These are phyloP conservation scores for Populus hybrid DNA, from an alignment of 441 rosid genomes.

Conservation along the genomic window DNA sequence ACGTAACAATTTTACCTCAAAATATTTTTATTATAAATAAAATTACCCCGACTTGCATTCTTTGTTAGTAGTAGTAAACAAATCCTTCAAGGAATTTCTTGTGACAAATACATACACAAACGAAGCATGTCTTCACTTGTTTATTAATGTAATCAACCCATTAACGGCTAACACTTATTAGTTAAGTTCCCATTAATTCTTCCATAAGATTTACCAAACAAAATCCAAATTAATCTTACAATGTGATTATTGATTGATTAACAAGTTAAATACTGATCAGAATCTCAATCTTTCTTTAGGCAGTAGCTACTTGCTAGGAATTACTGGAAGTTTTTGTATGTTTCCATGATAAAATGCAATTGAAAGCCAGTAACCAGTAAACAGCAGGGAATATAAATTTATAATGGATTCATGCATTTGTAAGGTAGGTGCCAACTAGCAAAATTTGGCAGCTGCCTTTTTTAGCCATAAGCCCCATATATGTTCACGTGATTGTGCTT, in stretches of 20 bases:
- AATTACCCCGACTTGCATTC: too few species aligned
- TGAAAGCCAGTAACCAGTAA: neutral
- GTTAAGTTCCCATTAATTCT: neutral
- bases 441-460: conserved; percentile 44
- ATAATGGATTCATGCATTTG: conserved; percentile 14
- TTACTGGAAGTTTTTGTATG: neutral
- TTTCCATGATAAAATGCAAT: neutral
- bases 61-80: too few species aligned
- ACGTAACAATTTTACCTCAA: too few species aligned
- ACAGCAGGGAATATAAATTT: neutral
- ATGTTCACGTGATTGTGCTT: conserved; percentile 56
- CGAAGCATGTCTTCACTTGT: too few species aligned
- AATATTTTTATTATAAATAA: too few species aligned
- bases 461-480: conserved; percentile 15
- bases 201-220: neutral
- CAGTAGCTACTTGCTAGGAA: neutral
- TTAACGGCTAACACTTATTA: neutral
- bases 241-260: neutral
- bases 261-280: neutral
- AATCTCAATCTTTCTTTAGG: neutral
- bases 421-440: conserved; percentile 51
- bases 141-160: too few species aligned
- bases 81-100: too few species aligned
- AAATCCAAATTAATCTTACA: neutral
- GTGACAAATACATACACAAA: too few species aligned